Evolutionary conservation across 75 land plant species (phyloP), one percentile per base, ranked within the genome.

Genomic region (Cupressus sempervirens): DNA sequence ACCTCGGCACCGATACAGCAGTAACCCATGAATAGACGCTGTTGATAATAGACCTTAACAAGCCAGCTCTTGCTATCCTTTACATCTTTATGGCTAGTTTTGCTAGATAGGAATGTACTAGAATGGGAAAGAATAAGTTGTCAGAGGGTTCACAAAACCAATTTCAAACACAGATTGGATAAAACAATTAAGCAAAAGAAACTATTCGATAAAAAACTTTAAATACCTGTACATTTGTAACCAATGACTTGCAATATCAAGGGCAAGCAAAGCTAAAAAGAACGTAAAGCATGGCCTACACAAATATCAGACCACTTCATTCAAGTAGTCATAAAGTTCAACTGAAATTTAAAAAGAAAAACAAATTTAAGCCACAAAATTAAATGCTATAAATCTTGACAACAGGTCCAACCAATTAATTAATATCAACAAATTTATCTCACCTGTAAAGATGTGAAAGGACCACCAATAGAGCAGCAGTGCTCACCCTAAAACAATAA

Each of bases 161-260:
- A 11, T 1, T 30, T 50, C 32, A 34, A 82, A 50, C 35, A 34
- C 20, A 50, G 20, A 43, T 7, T 79, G 46, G 50, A 43, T 10
- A 3, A 26, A 35, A 80, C 30, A 81, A 43, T 38, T 53, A 80
- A 82, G 45, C 12, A 80, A 82, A 41, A 40, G 11, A 82, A 26
- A 11, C 13, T 26, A 40, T n/a, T 76, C 7, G 5, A 41, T 20
- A 82, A 7, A 43, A 40, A 3, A 16, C 30, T 45, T 45, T 32
- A 9, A 67, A n/a, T 88, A 96, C 99, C 99, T 98, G 92, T 93
- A 98, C 99, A 98, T 98, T 86, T 98, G 99, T 81, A 98, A 73
- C 99, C 99, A 98, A 83, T 98, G 99, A 87, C 99, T 98, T 34
- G 91, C 86, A 76, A 98, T 93, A 89, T 98, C 99, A 34, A 98